Conservation (phyloP, 805 yeast species). For the Candida sanyiensis region DNA sequence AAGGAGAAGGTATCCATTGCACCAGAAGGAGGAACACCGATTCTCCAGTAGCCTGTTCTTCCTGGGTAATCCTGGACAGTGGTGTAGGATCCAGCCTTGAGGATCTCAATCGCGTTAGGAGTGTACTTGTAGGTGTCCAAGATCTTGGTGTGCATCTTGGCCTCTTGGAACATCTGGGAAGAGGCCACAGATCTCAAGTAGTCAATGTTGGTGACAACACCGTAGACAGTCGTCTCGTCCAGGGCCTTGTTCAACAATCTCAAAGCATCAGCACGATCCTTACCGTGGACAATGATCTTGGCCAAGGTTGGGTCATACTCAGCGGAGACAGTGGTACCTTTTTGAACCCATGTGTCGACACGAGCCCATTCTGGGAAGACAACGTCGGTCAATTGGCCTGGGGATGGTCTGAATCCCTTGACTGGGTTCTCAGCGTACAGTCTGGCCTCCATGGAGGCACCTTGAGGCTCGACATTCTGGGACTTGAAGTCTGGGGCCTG, state of each 20-base stretch:
- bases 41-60: constrained; percentile 58
- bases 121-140: constrained; percentile 74
- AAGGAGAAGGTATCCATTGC: constrained; percentile 95
- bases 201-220: constrained; percentile 86
- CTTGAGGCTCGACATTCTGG: constrained; percentile 53
- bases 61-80: constrained; percentile 96
- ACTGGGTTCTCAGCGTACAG: constrained; percentile 96
- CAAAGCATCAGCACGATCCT: constrained; percentile 81
- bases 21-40: constrained; percentile 97
- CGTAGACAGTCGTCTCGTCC: constrained; percentile 80
- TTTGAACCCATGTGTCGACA: constrained; percentile 89
- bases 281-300: constrained; percentile 92
- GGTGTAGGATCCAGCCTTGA: constrained; percentile 90
- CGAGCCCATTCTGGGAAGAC: constrained; percentile 87
- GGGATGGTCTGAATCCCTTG: constrained; percentile 91
- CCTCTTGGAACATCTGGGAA: constrained; percentile 77
- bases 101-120: constrained; percentile 80
- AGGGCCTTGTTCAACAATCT: constrained; percentile 71
- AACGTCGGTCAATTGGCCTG: constrained; percentile 87
- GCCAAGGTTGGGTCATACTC: constrained; percentile 97
- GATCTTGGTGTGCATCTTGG: constrained; percentile 80
- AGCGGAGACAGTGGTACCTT: constrained; percentile 82
- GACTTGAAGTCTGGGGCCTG: constrained; percentile 69
- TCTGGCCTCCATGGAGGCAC: constrained; percentile 96
- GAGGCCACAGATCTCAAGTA: constrained; percentile 81